Base-by-base conservation (phyloP, 2,329 filamentous ascomycete species). In the Colletotrichum salicis region DNA sequence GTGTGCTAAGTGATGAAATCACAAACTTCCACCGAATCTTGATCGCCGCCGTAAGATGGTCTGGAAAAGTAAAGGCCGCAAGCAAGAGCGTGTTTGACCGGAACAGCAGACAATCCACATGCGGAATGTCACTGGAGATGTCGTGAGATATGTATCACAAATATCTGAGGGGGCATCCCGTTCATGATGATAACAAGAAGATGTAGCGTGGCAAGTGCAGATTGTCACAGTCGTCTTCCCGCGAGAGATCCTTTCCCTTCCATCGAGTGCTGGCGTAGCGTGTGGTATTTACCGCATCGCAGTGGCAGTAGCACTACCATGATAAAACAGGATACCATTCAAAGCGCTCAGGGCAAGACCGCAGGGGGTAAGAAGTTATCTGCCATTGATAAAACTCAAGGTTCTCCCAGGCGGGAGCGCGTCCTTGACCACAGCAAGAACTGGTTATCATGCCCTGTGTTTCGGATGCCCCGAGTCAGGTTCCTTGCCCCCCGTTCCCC, bases 261-360 rank as follows among this genome's bases (percentile, higher is more conserved):
- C 27, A 56, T 56, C 27, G 3, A 31, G 54, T 15, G 52, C 24
- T 31, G 24, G 24, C 52, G 11, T 19, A 29, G 52, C 24, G 19
- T 41, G 13, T 24, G 12, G 52, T 27, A 55, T 29, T 19, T 10
- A 31, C 13, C 15, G 27, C 19, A 15, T 56, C 13, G 19, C 54
- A 56, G 33, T 19, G 54, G 27, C 10, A 11, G 15, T 10, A 33
- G 27, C 29, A 48, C 59, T 67, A 61, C 27, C 31, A 54, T 51
- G 15, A 52, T 41, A 61, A 61, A 61, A 61, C 64, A 41, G 22
- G 64, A 61, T 61, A 37, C 31, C 48, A 55, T 22, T 54, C 27
- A 15, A 37, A 35, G 15, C 27, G 13, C 22, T 22, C 41, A 48
- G 45, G 45, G 41, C 22, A 37, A 11, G 31, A 41, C 55, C 31